Evolutionary conservation across 2,329 filamentous ascomycete genomes (phyloP).

Genomic region (Monosporascus cannonballus): DNA sequence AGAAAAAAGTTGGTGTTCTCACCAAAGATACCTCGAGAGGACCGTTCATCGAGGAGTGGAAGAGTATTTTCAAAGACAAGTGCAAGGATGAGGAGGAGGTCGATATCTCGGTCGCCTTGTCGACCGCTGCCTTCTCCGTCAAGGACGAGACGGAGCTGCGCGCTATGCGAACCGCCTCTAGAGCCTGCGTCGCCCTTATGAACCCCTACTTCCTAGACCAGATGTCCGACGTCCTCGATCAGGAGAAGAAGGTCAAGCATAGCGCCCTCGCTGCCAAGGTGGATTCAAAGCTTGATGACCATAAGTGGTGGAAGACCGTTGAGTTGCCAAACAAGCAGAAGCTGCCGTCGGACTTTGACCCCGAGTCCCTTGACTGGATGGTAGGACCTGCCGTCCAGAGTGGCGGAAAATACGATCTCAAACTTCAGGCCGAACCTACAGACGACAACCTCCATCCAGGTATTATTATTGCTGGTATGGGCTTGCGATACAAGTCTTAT

Average conservation of each 20-base stretch:
- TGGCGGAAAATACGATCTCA: constrained; percentile 90
- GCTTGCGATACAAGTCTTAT: constrained; percentile 92
- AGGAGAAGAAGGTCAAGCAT: constrained; percentile 96
- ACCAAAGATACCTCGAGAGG: constrained; percentile 79
- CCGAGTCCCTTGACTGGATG: constrained; percentile 87
- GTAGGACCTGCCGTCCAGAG: constrained; percentile 89
- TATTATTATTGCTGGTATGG: constrained; percentile 88
- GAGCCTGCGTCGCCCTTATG: constrained; percentile 91
- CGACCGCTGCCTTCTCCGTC: constrained; percentile 75
- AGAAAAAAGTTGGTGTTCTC: constrained; percentile 87
- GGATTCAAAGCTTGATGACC: constrained; percentile 84
- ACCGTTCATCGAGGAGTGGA: constrained; percentile 95
- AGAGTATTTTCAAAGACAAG: constrained; percentile 69
- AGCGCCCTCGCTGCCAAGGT: constrained; percentile 80
- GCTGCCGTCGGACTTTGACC: constrained; percentile 80
- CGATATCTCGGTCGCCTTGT: constrained; percentile 78
- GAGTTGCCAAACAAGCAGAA: constrained; percentile 65
- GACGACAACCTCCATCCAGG: constrained; percentile 81
- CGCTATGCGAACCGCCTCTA: constrained; percentile 87
- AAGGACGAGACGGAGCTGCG: constrained; percentile 95
- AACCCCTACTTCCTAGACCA: constrained; percentile 96
- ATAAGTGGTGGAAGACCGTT: constrained; percentile 85
- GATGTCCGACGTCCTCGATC: constrained; percentile 92
- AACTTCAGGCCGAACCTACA: constrained; percentile 71
- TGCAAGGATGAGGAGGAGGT: constrained; percentile 84